Conservation (phyloP, 805 yeast species). For the Debaryomyces maramus region DNA sequence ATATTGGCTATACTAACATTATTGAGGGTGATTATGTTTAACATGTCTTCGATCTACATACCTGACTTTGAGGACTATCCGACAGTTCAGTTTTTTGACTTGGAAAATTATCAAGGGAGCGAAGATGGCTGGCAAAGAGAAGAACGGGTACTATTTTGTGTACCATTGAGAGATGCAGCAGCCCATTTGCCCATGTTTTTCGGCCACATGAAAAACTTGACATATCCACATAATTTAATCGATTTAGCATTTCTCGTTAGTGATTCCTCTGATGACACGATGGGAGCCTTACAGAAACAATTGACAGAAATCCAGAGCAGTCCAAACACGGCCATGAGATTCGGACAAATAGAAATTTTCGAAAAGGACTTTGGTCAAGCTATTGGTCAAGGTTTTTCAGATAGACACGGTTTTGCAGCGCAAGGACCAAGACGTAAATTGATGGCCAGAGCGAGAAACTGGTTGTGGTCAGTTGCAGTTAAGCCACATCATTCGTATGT, state of each 20-base stretch:
- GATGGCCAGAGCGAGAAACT: constrained; percentile 95
- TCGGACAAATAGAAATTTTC: constrained; percentile 82
- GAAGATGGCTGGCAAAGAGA: constrained; percentile 75
- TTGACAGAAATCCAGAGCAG: constrained; percentile 65
- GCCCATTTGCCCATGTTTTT: constrained; percentile 88
- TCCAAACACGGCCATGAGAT: constrained; percentile 58
- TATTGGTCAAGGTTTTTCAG: constrained; percentile 90
- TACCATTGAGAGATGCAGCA: constrained; percentile 91
- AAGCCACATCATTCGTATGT: constrained; percentile 95
- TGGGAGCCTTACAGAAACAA: constrained; percentile 61
- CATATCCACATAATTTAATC: constrained; percentile 84
- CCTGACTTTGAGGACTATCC: constrained; percentile 33
- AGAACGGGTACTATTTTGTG: constrained; percentile 81
- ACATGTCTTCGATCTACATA: constrained; percentile 18
- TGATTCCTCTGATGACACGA: constrained; percentile 86
- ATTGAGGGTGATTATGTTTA: constrained; percentile 12
- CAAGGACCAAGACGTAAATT: constrained; percentile 93
- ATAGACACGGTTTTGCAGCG: constrained; percentile 92
- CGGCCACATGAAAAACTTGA: constrained; percentile 71
- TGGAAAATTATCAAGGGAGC: constrained; percentile 62
- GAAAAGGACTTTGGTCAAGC: constrained; percentile 93
- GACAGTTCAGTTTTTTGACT: constrained; percentile 68
- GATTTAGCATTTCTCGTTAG: constrained; percentile 84
- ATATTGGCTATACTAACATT: constrained; percentile 11
- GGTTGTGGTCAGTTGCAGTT: constrained; percentile 84